Conservation (phyloP, 768 basidiomycete genomes). For the Scleroderma citrinum region DNA sequence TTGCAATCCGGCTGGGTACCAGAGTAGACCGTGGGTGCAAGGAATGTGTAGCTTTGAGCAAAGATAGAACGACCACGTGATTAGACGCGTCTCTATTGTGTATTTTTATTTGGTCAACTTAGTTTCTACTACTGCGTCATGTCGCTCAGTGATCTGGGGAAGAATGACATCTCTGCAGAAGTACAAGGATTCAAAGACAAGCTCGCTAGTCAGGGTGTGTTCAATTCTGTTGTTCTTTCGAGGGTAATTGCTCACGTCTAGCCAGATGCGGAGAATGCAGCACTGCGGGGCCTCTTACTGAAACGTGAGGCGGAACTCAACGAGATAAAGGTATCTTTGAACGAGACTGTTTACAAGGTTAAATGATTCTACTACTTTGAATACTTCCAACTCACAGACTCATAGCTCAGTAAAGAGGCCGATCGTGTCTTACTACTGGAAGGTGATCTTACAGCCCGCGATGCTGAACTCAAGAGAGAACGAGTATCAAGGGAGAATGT, state of each 20-base stretch:
- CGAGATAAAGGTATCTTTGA: constrained; percentile 27
- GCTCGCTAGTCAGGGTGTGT: constrained; percentile 32
- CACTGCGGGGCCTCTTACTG: constrained; percentile 27
- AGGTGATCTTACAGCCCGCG: constrained; percentile 39
- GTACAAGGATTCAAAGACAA: constrained; percentile 31
- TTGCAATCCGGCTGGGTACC: too few species aligned
- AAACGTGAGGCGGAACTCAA: constrained; percentile 34
- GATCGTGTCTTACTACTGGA: constrained; percentile 53
- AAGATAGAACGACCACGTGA: constrained; percentile 31
- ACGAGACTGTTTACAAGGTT: constrained; percentile 36
- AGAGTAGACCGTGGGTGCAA: too few species aligned
- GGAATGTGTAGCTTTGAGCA: too few species aligned
- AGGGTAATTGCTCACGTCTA: constrained; percentile 4
- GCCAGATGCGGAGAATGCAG: constrained; percentile 33
- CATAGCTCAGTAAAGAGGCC: constrained; percentile 52
- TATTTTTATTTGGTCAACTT: constrained; percentile 19
- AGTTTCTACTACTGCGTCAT: constrained; percentile 17
- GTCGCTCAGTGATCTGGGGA: constrained; percentile 35
- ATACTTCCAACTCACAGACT: constrained; percentile 5
- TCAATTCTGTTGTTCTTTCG: background rate
- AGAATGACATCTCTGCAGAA: constrained; percentile 35
- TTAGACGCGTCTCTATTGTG: constrained; percentile 22
- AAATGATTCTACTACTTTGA: background rate
- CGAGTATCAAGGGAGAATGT: constrained; percentile 47
- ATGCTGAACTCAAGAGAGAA: constrained; percentile 55